phyloP scores from a whole-genome alignment of 768 basidiomycete species.

The Phallus indusiatus region DNA sequence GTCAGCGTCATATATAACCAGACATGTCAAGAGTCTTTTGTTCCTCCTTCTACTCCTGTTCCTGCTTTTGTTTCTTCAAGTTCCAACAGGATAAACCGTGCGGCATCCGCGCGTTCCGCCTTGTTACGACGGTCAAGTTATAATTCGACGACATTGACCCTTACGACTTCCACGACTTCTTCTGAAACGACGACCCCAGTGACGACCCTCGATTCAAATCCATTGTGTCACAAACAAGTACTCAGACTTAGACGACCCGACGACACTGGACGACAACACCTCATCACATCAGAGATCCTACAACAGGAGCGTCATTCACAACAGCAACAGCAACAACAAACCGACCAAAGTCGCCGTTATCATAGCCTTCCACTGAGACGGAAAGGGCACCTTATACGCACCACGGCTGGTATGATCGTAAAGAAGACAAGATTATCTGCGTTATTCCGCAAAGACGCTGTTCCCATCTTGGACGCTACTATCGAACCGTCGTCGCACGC shows the following conservation, averaged over 20 bases:
- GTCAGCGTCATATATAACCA: not conserved
- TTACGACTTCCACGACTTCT: constrained; percentile 1
- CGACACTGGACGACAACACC: not conserved
- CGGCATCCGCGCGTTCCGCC: not conserved
- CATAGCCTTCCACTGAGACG: constrained; percentile 6
- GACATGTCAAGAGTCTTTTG: not conserved
- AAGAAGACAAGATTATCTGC: constrained; percentile 7
- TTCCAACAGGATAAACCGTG: not conserved
- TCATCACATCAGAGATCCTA: not conserved
- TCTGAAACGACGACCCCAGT: not conserved
- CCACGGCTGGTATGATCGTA: constrained; percentile 7
- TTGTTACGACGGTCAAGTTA: not conserved
- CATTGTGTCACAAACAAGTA: not conserved
- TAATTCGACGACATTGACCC: not conserved
- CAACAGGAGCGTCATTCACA: not conserved
- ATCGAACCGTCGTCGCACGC: not conserved
- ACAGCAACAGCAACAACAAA: not conserved
- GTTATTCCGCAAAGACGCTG: constrained; percentile 8
- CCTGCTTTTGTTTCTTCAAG: not conserved
- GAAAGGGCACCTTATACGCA: constrained; percentile 3
- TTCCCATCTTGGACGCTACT: not conserved
- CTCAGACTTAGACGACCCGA: not conserved
- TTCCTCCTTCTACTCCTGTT: not conserved
- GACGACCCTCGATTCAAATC: not conserved
- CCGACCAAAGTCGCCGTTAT: not conserved